Evolutionary conservation across 2,329 filamentous ascomycete species (phyloP).

Genomic region (Colletotrichum spinosum): DNA sequence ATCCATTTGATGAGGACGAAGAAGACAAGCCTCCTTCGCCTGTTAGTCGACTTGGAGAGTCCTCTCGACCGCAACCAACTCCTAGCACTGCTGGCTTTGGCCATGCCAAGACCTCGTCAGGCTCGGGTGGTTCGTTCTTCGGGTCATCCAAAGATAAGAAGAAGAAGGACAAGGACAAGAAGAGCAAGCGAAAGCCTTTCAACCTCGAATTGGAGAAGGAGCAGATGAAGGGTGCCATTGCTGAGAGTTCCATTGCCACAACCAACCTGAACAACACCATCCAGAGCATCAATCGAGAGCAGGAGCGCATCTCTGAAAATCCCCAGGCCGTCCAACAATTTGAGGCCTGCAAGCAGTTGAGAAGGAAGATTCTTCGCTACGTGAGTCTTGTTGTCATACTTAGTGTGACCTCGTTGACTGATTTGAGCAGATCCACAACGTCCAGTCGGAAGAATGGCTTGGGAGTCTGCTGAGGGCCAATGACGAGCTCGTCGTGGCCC

Average conservation of each 20-base stretch:
- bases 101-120: constrained; percentile 53
- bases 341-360: constrained; percentile 85
- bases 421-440: constrained; percentile 77
- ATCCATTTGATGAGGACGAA: constrained; percentile 76
- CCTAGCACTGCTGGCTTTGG: constrained; percentile 36
- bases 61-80: constrained; percentile 45
- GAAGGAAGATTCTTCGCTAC: constrained; percentile 88
- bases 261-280: constrained; percentile 90
- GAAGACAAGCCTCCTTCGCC: constrained; percentile 58
- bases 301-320: constrained; percentile 89
- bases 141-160: constrained; percentile 61
- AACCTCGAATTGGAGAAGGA: constrained; percentile 89
- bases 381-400: constrained; percentile 53
- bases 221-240: constrained; percentile 87
- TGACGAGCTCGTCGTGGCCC: constrained; percentile 91
- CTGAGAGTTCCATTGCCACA: constrained; percentile 88
- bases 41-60: constrained; percentile 37
- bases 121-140: constrained; percentile 53
- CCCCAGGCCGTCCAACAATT: constrained; percentile 79
- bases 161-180: constrained; percentile 62
- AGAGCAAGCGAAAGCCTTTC: constrained; percentile 75
- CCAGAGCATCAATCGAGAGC: constrained; percentile 91
- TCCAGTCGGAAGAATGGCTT: constrained; percentile 92
- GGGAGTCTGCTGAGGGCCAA: constrained; percentile 93
- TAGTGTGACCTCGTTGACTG: not conserved